Conservation (phyloP, 83 land plant species). For the Picea abies region DNA sequence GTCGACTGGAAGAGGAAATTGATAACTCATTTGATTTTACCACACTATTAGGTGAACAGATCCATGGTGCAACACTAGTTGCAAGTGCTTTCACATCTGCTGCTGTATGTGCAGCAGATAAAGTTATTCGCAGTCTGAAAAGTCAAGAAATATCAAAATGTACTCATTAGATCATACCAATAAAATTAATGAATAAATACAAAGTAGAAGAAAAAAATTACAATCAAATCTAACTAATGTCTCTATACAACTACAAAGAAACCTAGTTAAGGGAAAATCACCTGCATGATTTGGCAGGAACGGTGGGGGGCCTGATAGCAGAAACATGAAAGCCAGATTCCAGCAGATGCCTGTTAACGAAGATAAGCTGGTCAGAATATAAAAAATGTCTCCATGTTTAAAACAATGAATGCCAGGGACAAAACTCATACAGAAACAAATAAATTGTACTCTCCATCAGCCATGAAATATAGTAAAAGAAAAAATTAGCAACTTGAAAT, state of each 20-base stretch:
- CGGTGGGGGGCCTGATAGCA: slow-evolving; percentile 97
- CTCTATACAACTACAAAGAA: not conserved
- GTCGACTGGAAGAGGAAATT: not conserved
- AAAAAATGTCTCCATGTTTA: not conserved
- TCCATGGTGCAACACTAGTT: slow-evolving; percentile 56
- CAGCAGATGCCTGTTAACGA: slow-evolving; percentile 62
- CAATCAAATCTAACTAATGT: not conserved
- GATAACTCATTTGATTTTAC: slow-evolving; percentile 7
- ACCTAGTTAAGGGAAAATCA: slow-evolving; percentile 16
- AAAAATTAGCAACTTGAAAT: no score
- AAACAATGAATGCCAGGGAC: not conserved
- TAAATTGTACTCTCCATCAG: not conserved
- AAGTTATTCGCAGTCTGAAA: slow-evolving; percentile 77
- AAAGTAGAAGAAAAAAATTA: slow-evolving; percentile 9
- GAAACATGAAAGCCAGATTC: slow-evolving; percentile 89
- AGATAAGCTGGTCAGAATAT: not conserved
- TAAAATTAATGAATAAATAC: not conserved
- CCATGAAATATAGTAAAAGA: not conserved
- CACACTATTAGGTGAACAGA: slow-evolving; percentile 13
- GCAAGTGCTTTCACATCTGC: slow-evolving; percentile 78
- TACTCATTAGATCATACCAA: not conserved
- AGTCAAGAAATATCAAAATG: slow-evolving; percentile 14
- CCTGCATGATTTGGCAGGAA: slow-evolving; percentile 93
- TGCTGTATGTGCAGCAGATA: slow-evolving; percentile 84
- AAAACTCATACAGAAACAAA: not conserved